phyloP scores from a whole-genome alignment of 2,329 filamentous ascomycete genomes.

The Epichloe sylvatica region DNA sequence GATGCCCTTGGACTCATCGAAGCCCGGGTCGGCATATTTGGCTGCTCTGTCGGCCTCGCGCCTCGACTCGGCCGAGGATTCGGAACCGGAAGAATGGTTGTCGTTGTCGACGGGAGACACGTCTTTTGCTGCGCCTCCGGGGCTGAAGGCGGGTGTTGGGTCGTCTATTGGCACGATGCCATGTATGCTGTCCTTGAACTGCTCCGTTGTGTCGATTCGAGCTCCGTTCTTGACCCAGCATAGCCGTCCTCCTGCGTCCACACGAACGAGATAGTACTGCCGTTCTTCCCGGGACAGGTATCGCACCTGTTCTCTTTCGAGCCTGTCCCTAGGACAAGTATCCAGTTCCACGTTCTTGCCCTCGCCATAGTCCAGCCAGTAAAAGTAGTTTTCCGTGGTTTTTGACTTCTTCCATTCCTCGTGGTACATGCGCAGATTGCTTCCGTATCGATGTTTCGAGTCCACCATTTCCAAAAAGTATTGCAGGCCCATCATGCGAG shows the following conservation, averaged over 20 bases:
- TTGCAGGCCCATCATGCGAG: conserved; percentile 70
- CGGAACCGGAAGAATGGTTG: conserved; percentile 16
- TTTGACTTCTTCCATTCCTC: conserved; percentile 63
- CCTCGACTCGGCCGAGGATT: conserved; percentile 28
- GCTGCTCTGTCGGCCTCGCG: conserved; percentile 47
- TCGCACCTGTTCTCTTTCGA: conserved; percentile 68
- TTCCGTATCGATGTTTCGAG: conserved; percentile 74
- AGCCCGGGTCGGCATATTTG: conserved; percentile 50
- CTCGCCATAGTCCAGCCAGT: conserved; percentile 77
- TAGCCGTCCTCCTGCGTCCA: conserved; percentile 62
- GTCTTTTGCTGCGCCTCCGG: conserved; percentile 8
- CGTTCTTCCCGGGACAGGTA: conserved; percentile 76
- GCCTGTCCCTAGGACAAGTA: conserved; percentile 55
- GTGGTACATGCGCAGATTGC: conserved; percentile 70
- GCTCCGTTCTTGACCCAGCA: conserved; percentile 76
- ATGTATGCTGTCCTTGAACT: conserved; percentile 66
- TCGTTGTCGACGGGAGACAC: conserved; percentile 6
- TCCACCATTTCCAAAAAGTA: conserved; percentile 83
- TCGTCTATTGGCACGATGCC: conserved; percentile 54
- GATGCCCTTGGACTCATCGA: conserved; percentile 45
- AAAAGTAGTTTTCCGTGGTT: conserved; percentile 82
- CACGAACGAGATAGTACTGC: conserved; percentile 62
- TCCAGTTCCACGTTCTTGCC: conserved; percentile 57
- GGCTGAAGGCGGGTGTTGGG: conserved; percentile 38
- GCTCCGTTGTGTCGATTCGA: conserved; percentile 59